Conservation (phyloP, 805 yeast genomes). For the Metschnikowia noctiluminum region DNA sequence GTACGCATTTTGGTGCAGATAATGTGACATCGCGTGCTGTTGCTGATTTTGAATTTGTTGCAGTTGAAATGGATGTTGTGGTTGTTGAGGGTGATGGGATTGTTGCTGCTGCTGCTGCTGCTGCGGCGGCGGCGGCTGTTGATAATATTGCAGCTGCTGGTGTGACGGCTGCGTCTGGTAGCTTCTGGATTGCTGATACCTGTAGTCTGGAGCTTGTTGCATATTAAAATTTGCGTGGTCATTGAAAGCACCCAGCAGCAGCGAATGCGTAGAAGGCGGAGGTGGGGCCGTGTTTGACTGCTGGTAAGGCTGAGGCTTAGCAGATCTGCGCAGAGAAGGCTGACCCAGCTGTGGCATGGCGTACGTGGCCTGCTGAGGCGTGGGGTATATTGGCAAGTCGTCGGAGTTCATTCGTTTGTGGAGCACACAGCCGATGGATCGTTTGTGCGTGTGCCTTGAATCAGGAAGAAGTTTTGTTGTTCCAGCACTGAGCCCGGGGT, state of each 20-base stretch:
- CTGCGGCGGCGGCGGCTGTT: constrained; percentile 11
- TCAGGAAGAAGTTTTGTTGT: constrained; percentile 1
- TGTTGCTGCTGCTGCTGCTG: constrained; percentile 3
- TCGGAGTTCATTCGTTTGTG: constrained; percentile 18
- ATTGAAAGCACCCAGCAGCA: background rate
- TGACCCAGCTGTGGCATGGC: constrained; percentile 10
- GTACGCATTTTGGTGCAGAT: constrained; percentile 3
- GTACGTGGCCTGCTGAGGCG: constrained; percentile 42
- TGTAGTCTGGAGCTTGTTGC: background rate
- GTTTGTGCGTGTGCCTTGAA: background rate
- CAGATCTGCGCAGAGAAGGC: constrained; percentile 1
- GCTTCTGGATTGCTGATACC: constrained; percentile 1
- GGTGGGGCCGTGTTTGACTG: constrained; percentile 7
- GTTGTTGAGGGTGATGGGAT: background rate
- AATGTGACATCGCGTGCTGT: background rate
- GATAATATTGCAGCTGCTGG: constrained; percentile 13
- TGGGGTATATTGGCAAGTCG: constrained; percentile 44
- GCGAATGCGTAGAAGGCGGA: background rate
- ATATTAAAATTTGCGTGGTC: background rate
- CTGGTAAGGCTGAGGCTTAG: constrained; percentile 10
- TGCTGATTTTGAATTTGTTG: no score
- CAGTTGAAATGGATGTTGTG: no score
- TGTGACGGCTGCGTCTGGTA: constrained; percentile 6
- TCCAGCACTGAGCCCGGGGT: constrained; percentile 2
- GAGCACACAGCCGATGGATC: background rate